phyloP scores from a whole-genome alignment of 352 stramenopile species.

The Pythium vanterpoolii region DNA sequence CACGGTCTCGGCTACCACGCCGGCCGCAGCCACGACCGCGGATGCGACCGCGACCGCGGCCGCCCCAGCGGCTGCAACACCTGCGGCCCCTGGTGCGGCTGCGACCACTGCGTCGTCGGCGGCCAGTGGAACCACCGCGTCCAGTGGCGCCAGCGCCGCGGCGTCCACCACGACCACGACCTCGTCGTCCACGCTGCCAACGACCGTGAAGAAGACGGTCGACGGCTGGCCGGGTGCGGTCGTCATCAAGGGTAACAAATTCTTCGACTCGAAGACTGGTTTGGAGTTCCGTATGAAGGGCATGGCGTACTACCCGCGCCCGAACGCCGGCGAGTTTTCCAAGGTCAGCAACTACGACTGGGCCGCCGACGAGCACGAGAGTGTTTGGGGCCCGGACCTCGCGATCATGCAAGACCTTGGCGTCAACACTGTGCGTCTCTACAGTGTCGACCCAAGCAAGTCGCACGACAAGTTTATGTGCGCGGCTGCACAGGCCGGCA shows the following conservation, averaged over 20 bases:
- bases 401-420: slow-evolving; percentile 48
- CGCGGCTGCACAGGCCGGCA: slow-evolving; percentile 49
- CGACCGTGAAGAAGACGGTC: slow-evolving; percentile 11
- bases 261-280: slow-evolving; percentile 71
- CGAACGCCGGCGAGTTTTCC: slow-evolving; percentile 49
- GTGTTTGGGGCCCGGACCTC: slow-evolving; percentile 50
- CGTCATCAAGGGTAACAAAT: slow-evolving; percentile 73
- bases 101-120: slow-evolving; percentile 1
- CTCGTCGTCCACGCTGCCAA: slow-evolving; percentile 20
- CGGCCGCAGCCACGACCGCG: not conserved
- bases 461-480: slow-evolving; percentile 82
- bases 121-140: too few species aligned
- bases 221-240: slow-evolving; percentile 37
- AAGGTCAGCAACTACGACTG: slow-evolving; percentile 62
- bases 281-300: slow-evolving; percentile 69
- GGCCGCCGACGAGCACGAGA: slow-evolving; percentile 52
- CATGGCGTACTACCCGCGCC: slow-evolving; percentile 68
- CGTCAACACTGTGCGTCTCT: slow-evolving; percentile 66
- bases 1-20: not conserved
- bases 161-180: not conserved
- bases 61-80: not conserved
- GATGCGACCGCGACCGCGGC: not conserved
- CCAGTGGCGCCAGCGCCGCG: not conserved
- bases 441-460: slow-evolving; percentile 56
- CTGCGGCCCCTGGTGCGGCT: not conserved